phyloP scores from a whole-genome alignment of 1,284 basidiomycete genomes.

The Rhodotorula sp. region DNA sequence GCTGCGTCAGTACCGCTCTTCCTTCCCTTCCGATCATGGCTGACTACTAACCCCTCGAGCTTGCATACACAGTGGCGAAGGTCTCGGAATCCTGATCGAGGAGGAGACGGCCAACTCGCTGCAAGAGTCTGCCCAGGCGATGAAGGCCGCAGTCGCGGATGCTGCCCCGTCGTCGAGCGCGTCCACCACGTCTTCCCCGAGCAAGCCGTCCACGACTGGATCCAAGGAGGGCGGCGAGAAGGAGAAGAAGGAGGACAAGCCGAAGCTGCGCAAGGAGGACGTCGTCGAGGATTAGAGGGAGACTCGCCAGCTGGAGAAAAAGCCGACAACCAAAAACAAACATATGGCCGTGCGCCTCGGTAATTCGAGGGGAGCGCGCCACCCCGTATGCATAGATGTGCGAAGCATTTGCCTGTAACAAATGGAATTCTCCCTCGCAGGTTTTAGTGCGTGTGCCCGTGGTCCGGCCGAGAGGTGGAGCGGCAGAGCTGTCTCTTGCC shows the following conservation, averaged over 20 bases:
- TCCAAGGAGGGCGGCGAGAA: slow-evolving; percentile 34
- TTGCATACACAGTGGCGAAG: slow-evolving; percentile 43
- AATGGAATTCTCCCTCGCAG: no score
- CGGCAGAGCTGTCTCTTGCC: no score
- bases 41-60: neutral
- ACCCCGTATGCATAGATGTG: neutral
- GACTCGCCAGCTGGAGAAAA: neutral
- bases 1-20: slow-evolving; percentile 34
- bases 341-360: no score
- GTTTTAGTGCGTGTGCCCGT: no score
- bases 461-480: no score
- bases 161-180: slow-evolving; percentile 46
- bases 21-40: neutral
- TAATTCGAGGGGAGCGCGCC: no score
- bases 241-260: slow-evolving; percentile 65
- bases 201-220: slow-evolving; percentile 52
- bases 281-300: slow-evolving; percentile 66
- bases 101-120: slow-evolving; percentile 42
- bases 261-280: slow-evolving; percentile 77
- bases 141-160: slow-evolving; percentile 20
- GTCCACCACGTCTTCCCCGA: neutral
- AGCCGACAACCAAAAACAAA: neutral
- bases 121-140: slow-evolving; percentile 62
- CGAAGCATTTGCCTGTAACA: neutral
- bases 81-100: slow-evolving; percentile 46